Conservation (phyloP, 1,284 basidiomycete genomes). For the Pyrrhoderma noxium region DNA sequence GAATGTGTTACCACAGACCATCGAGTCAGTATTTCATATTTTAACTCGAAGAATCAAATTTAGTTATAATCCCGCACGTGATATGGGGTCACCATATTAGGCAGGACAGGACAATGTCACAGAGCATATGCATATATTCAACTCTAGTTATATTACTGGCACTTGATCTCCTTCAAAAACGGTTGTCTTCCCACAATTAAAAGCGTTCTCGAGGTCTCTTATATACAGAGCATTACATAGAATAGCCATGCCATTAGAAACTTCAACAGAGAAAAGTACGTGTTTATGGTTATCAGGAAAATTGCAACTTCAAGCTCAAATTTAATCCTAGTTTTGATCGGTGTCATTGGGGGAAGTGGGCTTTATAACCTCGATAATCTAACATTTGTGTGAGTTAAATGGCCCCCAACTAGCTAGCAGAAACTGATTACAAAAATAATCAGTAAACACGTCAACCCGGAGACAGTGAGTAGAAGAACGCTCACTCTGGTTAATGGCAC, state of each 20-base stretch:
- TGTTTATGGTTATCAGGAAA: neutral
- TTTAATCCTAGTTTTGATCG: conserved; percentile 53
- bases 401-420: neutral
- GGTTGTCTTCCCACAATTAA: no score
- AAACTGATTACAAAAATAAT: conserved; percentile 2
- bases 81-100: no score
- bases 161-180: neutral
- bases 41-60: no score
- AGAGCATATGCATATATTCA: no score
- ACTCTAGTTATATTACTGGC: neutral
- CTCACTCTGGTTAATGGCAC: neutral
- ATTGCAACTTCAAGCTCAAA: neutral
- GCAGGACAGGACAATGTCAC: no score
- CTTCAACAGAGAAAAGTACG: conserved; percentile 8
- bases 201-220: no score
- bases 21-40: no score
- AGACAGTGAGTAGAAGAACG: conserved; percentile 44
- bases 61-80: no score
- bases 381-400: conserved; percentile 60
- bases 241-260: neutral
- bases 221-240: no score
- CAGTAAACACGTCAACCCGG: conserved; percentile 64
- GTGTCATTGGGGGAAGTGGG: conserved; percentile 81
- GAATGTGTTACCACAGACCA: no score
- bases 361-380: conserved; percentile 88